Conservation (phyloP, 805 yeast species). For the Isabelozyma rhagii region DNA sequence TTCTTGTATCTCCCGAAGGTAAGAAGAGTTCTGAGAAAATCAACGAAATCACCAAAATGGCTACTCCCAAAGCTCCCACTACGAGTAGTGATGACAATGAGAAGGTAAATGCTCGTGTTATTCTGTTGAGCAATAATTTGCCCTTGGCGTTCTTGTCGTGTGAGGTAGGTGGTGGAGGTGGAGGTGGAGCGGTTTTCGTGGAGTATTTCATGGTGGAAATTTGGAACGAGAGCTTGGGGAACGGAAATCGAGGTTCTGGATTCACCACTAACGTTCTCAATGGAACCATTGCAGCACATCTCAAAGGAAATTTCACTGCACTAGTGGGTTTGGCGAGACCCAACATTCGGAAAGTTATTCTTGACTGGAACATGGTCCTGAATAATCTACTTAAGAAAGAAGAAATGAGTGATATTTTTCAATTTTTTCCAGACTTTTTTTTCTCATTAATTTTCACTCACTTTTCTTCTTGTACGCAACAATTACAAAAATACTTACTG, state of each 20-base stretch:
- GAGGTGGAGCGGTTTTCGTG: slow-evolving; percentile 26
- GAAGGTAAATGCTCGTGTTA: slow-evolving; percentile 59
- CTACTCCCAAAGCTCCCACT: slow-evolving; percentile 64
- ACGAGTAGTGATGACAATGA: slow-evolving; percentile 60
- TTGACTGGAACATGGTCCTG: not conserved
- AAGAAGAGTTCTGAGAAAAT: slow-evolving; percentile 76
- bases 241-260: not conserved
- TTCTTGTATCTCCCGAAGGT: slow-evolving; percentile 88
- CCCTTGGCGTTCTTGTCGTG: slow-evolving; percentile 39
- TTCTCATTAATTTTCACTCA: not conserved
- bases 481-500: not conserved
- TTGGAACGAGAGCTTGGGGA: not conserved
- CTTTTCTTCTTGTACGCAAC: not conserved
- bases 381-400: not conserved
- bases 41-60: slow-evolving; percentile 67
- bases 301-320: not conserved
- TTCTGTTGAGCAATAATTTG: slow-evolving; percentile 39
- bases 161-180: slow-evolving; percentile 37
- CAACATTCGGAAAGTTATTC: not conserved
- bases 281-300: not conserved
- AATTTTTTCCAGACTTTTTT: not conserved
- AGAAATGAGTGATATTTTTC: not conserved
- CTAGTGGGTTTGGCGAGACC: not conserved
- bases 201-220: slow-evolving; percentile 6
- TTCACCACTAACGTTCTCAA: not conserved